These are phyloP conservation scores for Cryptomeria japonica DNA, from an alignment of 75 land plant species.

Conservation along the genomic window DNA sequence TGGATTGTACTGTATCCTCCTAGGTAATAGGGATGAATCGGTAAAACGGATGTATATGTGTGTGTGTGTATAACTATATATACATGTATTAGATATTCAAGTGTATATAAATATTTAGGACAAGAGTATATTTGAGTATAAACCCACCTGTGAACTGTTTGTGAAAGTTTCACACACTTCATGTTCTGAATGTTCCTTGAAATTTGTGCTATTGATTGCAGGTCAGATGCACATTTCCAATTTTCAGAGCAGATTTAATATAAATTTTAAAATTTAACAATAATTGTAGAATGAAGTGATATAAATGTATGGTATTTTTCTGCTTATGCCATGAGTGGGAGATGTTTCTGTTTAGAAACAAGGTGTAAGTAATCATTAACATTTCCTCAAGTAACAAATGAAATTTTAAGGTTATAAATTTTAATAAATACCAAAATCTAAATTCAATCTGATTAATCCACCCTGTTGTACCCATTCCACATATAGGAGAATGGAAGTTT, in stretches of 20 bases:
- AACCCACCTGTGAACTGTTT: neutral
- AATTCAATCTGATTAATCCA: neutral
- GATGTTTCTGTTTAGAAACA: neutral
- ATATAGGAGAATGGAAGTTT: neutral
- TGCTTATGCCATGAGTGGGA: neutral
- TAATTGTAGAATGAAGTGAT: neutral
- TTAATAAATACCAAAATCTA: neutral
- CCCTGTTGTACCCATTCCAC: neutral
- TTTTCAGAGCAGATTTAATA: neutral
- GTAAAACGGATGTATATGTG: too few relatives aligned
- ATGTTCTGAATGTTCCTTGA: neutral
- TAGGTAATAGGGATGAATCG: too few relatives aligned
- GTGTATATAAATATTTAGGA: too few relatives aligned
- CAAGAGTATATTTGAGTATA: neutral
- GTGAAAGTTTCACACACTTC: neutral
- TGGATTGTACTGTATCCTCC: too few relatives aligned
- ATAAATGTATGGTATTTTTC: neutral
- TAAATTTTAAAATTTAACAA: neutral
- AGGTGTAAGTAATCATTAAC: neutral
- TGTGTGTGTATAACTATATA: too few relatives aligned
- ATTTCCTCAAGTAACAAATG: neutral
- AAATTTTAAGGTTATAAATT: neutral
- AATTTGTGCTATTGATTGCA: neutral
- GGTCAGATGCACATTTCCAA: neutral
- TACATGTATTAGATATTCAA: too few relatives aligned